Evolutionary conservation across 768 basidiomycete genomes (phyloP).

Genomic region (Tephrocybe sp.): DNA sequence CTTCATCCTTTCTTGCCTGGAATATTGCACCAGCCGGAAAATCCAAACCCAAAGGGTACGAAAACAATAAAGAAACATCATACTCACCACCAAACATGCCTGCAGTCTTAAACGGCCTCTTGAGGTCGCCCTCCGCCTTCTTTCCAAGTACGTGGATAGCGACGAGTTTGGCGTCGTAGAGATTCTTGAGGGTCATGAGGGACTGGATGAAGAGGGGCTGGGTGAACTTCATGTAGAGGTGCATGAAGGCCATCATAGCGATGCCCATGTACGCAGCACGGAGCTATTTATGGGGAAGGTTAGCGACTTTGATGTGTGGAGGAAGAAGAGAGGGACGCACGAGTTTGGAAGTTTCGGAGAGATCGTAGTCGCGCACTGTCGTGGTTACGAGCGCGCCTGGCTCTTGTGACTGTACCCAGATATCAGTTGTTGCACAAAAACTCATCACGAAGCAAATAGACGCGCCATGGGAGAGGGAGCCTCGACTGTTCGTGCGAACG

Average conservation of each 20-base stretch:
- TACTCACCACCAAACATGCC: slow-evolving; percentile 72
- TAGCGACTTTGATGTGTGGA: background rate
- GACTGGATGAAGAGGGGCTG: slow-evolving; percentile 95
- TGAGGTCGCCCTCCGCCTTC: slow-evolving; percentile 80
- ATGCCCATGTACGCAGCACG: slow-evolving; percentile 70
- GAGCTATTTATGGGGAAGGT: slow-evolving; percentile 37
- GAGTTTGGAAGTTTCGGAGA: slow-evolving; percentile 81
- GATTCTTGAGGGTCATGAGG: slow-evolving; percentile 90
- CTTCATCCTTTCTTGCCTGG: too few species aligned
- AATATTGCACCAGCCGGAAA: too few species aligned
- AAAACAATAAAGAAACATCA: background rate
- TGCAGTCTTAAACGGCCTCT: slow-evolving; percentile 82
- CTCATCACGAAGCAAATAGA: slow-evolving; percentile 11
- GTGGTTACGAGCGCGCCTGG: slow-evolving; percentile 82
- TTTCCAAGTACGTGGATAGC: slow-evolving; percentile 81
- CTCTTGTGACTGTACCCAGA: slow-evolving; percentile 57
- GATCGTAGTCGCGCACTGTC: slow-evolving; percentile 92
- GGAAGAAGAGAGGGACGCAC: slow-evolving; percentile 35
- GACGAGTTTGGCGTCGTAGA: slow-evolving; percentile 85
- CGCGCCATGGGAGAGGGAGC: slow-evolving; percentile 72
- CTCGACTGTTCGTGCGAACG: slow-evolving; percentile 58
- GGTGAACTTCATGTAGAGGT: slow-evolving; percentile 92
- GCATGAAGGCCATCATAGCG: slow-evolving; percentile 91
- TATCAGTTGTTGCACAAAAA: background rate
- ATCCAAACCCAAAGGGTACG: background rate